Percentiles rank a stretch among this genome's conserved stretches.
Conservation (phyloP, 257 asterid species). For the Solanum lignicaule region DNA sequence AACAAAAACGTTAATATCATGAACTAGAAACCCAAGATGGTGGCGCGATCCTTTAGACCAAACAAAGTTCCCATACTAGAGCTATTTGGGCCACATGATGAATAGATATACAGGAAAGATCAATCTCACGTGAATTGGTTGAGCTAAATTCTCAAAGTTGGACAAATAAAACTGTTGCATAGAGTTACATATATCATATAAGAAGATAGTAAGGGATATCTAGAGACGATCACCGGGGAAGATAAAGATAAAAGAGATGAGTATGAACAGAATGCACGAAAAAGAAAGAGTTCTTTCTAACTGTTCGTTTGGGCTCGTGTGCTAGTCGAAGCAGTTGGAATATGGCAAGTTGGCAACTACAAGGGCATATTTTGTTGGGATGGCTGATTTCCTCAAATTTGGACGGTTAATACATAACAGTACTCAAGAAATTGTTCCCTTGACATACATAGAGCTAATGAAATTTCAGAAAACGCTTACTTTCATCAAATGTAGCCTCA, state of each 20-base stretch:
- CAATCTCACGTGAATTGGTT: neutral
- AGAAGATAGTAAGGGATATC: no score
- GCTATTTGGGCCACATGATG: neutral
- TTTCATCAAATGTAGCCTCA: constrained; percentile 90
- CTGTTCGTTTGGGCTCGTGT: neutral
- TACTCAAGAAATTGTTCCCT: neutral
- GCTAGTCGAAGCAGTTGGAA: neutral
- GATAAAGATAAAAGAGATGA: neutral
- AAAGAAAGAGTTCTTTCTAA: neutral
- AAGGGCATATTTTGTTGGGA: neutral
- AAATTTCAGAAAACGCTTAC: constrained; percentile 15
- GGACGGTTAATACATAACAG: neutral
- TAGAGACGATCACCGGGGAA: neutral
- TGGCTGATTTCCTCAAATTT: neutral
- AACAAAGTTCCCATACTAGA: neutral
- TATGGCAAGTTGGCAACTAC: neutral
- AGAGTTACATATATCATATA: neutral
- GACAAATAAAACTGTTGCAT: neutral
- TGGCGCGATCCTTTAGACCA: no score
- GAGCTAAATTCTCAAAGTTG: neutral
- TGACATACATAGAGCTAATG: neutral
- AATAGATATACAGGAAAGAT: neutral
- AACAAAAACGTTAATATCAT: neutral
- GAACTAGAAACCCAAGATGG: no score
- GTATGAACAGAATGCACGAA: neutral